A percentile compares a stretch with the other conserved stretches of the same genome.
Conservation (phyloP, 768 basidiomycete species). For the Royoungia palumana region DNA sequence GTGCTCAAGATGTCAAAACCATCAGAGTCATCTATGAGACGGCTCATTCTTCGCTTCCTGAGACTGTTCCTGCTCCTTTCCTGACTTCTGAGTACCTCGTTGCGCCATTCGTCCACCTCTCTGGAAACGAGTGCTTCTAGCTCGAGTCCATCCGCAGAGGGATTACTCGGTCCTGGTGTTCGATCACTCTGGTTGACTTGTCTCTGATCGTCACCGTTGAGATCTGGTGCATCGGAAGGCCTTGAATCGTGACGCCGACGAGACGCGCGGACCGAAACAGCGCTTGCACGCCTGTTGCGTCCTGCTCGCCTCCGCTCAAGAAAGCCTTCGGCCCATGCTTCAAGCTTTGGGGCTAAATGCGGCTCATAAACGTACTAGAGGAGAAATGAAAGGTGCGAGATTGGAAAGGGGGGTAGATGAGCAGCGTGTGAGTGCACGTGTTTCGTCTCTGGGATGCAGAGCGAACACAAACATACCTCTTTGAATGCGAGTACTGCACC, state of each 20-base stretch:
- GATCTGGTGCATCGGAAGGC: conserved; percentile 9
- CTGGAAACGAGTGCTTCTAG: conserved; percentile 50
- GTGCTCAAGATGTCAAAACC: conserved; percentile 20
- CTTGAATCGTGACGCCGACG: conserved; percentile 12
- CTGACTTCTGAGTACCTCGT: conserved; percentile 36
- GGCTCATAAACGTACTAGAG: conserved; percentile 66
- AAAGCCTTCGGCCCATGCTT: conserved; percentile 40
- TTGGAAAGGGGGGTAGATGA: not conserved
- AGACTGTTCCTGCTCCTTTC: conserved; percentile 2
- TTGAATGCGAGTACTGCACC: conserved; percentile 56
- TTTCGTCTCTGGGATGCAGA: not conserved
- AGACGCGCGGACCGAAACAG: conserved; percentile 19
- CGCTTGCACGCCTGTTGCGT: conserved; percentile 24
- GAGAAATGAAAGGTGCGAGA: not conserved
- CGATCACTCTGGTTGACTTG: not conserved
- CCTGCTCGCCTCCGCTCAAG: conserved; percentile 29
- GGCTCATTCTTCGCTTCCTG: conserved; percentile 6
- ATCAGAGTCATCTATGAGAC: conserved; percentile 9
- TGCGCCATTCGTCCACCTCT: conserved; percentile 55
- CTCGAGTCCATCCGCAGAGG: conserved; percentile 36
- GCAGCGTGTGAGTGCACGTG: conserved; percentile 21
- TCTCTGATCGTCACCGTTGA: conserved; percentile 6
- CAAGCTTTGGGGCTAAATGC: conserved; percentile 60
- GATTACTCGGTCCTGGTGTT: conserved; percentile 16
- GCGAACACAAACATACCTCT: conserved; percentile 40